These are phyloP conservation scores for Dioszegia crocea DNA, from an alignment of 768 basidiomycete species.

Conservation along the genomic window DNA sequence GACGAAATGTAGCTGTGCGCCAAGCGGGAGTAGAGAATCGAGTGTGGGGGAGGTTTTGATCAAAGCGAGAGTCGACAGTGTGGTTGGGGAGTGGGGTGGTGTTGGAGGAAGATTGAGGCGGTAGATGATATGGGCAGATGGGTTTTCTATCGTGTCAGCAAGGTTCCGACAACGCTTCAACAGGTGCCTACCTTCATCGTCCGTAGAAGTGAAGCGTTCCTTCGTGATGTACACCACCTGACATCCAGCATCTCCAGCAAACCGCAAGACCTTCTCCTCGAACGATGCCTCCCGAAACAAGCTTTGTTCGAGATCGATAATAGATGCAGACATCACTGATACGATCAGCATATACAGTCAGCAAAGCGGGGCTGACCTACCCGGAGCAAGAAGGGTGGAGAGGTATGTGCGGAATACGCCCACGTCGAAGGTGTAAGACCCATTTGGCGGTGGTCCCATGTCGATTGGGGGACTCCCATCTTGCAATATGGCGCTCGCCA, in stretches of 20 bases:
- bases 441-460: not conserved
- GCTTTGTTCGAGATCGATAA: slow-evolving; percentile 35
- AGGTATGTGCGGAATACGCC: slow-evolving; percentile 38
- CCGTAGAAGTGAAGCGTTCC: slow-evolving; percentile 24
- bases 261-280: slow-evolving; percentile 41
- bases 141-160: slow-evolving; percentile 9
- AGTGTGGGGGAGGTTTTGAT: slow-evolving; percentile 86
- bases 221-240: slow-evolving; percentile 48
- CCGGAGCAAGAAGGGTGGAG: slow-evolving; percentile 31
- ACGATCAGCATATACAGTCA: not conserved
- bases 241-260: slow-evolving; percentile 40
- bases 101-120: slow-evolving; percentile 53
- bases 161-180: not conserved
- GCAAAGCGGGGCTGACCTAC: slow-evolving; percentile 28
- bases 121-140: slow-evolving; percentile 33
- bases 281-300: slow-evolving; percentile 42
- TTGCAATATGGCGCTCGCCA: not conserved
- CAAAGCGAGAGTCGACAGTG: slow-evolving; percentile 81
- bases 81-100: slow-evolving; percentile 72
- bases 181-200: slow-evolving; percentile 24
- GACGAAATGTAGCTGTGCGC: slow-evolving; percentile 81
- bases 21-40: slow-evolving; percentile 72
- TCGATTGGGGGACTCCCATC: not conserved
- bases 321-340: slow-evolving; percentile 44
- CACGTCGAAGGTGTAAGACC: slow-evolving; percentile 27